A percentile compares a stretch with the other conserved stretches of the same genome.
Evolutionary conservation across 2,329 filamentous ascomycete species (phyloP).

Genomic region (Alternaria incomplexa): DNA sequence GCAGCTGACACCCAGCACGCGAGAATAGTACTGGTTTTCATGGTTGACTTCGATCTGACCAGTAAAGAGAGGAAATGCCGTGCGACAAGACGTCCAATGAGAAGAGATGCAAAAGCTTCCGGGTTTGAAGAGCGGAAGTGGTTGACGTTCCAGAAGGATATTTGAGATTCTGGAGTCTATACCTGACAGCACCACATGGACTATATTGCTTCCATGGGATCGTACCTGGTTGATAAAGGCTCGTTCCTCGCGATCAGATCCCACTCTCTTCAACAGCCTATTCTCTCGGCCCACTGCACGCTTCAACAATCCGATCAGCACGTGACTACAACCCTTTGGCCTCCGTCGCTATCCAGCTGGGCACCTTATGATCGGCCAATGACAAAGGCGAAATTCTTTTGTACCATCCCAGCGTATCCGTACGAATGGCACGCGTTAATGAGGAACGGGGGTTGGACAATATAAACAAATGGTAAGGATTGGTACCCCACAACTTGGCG

Average conservation of each 20-base stretch:
- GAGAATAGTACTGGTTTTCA: constrained; percentile 19
- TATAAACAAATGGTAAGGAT: constrained; percentile 10
- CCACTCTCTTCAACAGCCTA: background rate
- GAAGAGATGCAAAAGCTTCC: background rate
- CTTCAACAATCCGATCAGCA: background rate
- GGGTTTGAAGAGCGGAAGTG: background rate
- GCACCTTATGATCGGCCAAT: constrained; percentile 1
- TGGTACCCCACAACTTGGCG: constrained; percentile 22
- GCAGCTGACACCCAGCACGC: constrained; percentile 15
- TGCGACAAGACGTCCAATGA: constrained; percentile 2
- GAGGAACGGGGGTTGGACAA: constrained; percentile 3
- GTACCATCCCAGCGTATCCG: background rate
- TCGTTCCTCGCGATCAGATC: background rate
- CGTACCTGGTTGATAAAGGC: constrained; percentile 16
- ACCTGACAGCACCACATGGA: constrained; percentile 9
- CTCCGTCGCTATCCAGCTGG: background rate
- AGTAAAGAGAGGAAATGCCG: background rate
- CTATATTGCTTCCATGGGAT: constrained; percentile 15
- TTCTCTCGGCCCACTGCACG: constrained; percentile 2
- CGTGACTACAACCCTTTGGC: background rate
- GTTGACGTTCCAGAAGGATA: constrained; percentile 5
- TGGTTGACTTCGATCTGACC: constrained; percentile 1
- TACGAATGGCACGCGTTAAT: background rate
- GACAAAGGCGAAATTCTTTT: background rate
- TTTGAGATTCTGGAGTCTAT: constrained; percentile 2